Percentiles rank a stretch among this genome's conserved stretches.
Conservation (phyloP, 1,284 basidiomycete genomes). For the Ganoderma lingzhi region DNA sequence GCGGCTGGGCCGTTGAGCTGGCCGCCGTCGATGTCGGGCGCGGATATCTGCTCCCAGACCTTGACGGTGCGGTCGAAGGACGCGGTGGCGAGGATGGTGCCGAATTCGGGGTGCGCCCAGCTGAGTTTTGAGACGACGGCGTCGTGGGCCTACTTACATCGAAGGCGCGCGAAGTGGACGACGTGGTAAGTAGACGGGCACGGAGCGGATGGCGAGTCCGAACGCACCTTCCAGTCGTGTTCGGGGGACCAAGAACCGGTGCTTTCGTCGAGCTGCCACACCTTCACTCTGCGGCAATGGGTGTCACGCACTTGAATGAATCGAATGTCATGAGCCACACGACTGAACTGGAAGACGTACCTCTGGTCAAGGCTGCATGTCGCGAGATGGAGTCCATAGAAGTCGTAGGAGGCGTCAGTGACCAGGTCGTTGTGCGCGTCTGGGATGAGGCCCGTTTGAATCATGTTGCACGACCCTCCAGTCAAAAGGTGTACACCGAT, state of each 20-base stretch:
- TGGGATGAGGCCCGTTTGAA: conserved; percentile 77
- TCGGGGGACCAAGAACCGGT: conserved; percentile 79
- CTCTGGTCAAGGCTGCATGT: conserved; percentile 83
- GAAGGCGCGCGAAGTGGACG: not conserved
- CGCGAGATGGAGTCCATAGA: conserved; percentile 84
- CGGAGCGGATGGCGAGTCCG: not conserved
- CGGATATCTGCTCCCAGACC: conserved; percentile 82
- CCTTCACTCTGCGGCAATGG: conserved; percentile 70
- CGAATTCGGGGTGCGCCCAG: conserved; percentile 93
- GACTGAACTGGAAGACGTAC: conserved; percentile 44
- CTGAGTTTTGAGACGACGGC: conserved; percentile 84
- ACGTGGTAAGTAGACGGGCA: not conserved
- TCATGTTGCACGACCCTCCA: conserved; percentile 50
- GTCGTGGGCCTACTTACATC: conserved; percentile 84
- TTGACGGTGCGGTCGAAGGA: conserved; percentile 91
- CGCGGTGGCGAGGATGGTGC: conserved; percentile 82
- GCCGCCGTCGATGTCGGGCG: conserved; percentile 47
- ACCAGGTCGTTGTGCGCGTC: conserved; percentile 82
- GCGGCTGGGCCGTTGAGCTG: conserved; percentile 42
- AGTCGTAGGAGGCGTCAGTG: conserved; percentile 88
- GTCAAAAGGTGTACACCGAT: too few species aligned
- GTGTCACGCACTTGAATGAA: not conserved
- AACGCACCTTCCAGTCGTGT: conserved; percentile 89
- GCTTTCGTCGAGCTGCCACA: conserved; percentile 78
- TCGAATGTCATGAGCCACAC: too few species aligned